Base-by-base conservation (phyloP, 805 yeast species). In the Starmerella sirachaensis region DNA sequence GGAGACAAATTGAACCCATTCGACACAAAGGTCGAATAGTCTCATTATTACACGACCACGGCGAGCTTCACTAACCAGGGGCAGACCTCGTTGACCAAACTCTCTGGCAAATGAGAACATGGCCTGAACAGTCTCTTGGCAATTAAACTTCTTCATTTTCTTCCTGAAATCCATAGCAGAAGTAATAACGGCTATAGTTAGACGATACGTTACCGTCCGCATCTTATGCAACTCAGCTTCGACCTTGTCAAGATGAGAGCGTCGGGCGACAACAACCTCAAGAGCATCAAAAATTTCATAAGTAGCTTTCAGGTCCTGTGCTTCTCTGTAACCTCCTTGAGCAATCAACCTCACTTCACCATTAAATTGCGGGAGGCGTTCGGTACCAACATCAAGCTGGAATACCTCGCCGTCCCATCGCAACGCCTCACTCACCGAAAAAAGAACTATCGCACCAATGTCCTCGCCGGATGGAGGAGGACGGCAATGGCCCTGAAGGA, bases 1-100 rank as follows among this genome's bases (percentile, higher is more conserved):
- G 43, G 88, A 84, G 19, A 91, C 74, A 53, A 85, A 88, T 40
- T 84, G 73, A 13, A 91, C 78, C 98, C 98, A 91, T 38, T 80
- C 88, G 30, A 85, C 74, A 31, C 93, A 72, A 44, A 84, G 60
- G 40, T 75, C 74, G 21, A 91, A 74, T 55, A 91, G 68, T 48
- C 74, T 73, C 61, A 78, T 63, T 19, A 84, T 75, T 8, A 85
- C 69, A 0, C 72, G 68, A 0, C 86, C 74, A 45, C 82, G 75
- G 39, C 78, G 65, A 2, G 72, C 61, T 3, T 77, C 68, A 38
- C 80, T 86, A 45, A 79, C 65, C 35, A 68, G 69, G 43, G 73
- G 65, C 28, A 81, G 64, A 2, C 83, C 74, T 47, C 78, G 77
- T 49, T 76, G 76, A 2, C 91, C 86, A 46, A 77, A 71, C 56